Evolutionary conservation across 495 filamentous ascomycete species (phyloP), one percentile per base, ranked within the genome.

Genomic region (Terfezia claveryi): DNA sequence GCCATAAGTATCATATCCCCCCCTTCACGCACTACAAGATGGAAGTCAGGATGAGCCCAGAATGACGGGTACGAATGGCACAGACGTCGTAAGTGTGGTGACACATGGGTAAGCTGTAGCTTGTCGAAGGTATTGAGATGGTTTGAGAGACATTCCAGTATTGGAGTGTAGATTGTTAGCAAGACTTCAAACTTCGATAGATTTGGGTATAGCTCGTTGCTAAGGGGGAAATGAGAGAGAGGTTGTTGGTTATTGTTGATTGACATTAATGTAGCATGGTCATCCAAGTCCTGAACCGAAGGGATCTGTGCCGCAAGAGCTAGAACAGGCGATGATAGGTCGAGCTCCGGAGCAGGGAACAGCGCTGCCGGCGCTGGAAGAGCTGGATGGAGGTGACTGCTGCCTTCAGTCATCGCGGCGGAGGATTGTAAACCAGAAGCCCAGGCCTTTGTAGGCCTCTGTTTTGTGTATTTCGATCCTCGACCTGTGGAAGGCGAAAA

Each of bases 61-160:
- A 62, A 65, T 8, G 56, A 59, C n/a, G 63, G 62, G 52, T 65
- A 65, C 27, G 37, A 51, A 37, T 62, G 58, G 10, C 64, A 54
- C 17, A 65, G 55, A 11, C 55, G 60, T 7, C 63, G 57, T 38
- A 65, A 51, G 56, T 62, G 55, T 36, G 54, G 54, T 23, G 63
- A 65, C 9, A 62, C 56, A 36, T 65, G 63, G 11, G 63, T 55
- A 17, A 65, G 54, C 27, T 57, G 54, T 52, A 65, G 56, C 44
- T 65, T 65, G 16, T 54, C 56, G 46, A 55, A 54, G 7, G 63
- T 65, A 27, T 60, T 59, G 27, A 65, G 62, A 41, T 65, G 63
- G 32, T 66, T 66, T 27, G 64, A 56, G 12, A 65, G 62, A 41
- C 62, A 65, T 61, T 65, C 63, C 10, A 65, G 56, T 32, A 65